Evolutionary conservation across 345 rosid species (phyloP), one percentile per base, ranked within the genome.

Genomic region (Salix viminalis): DNA sequence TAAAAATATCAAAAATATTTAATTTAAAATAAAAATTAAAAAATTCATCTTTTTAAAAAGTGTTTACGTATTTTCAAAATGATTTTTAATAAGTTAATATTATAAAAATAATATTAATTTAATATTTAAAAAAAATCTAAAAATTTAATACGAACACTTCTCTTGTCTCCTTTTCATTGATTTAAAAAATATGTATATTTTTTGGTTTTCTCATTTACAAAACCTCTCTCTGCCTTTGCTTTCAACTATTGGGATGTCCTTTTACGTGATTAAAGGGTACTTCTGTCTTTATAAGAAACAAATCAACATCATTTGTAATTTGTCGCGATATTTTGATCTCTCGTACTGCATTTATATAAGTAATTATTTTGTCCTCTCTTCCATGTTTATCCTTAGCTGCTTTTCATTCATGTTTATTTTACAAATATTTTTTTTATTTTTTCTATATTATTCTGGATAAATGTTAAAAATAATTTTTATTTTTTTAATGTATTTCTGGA

Each of bases 251-350:
- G 80, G 75, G 62, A 69, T 75, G 84, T 72, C 84, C 79, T 79
- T 83, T 80, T 74, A 72, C 77, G 74, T 39, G 76, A 56, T 36
- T 42, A 64, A 85, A 82, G 88, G 80, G 76, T 77, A 67, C 10
- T 79, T 68, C 74, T 74, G 83, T 79, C 84, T 7, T 71, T 73
- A 3, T 9, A 21, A 1, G 9, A n/a, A 56, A n/a, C 28, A 56
- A n/a, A 9, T 8, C 28, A 58, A n/a, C 12, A n/a, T 54, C 28
- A 24, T n/a, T n/a, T n/a, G 62, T 58, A 58, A n/a, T 58, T 58
- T 58, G 24, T 58, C 62, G 62, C 28, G 62, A n/a, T 58, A 58
- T 58, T n/a, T 56, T 56, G 11, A 28, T 62, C 11, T 24, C 26
- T 24, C 8, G 23, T 5, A 2, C 2, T 18, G 4, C 28, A 2